Conservation (phyloP, 345 rosid genomes). For the Schrenkiella parvula region DNA sequence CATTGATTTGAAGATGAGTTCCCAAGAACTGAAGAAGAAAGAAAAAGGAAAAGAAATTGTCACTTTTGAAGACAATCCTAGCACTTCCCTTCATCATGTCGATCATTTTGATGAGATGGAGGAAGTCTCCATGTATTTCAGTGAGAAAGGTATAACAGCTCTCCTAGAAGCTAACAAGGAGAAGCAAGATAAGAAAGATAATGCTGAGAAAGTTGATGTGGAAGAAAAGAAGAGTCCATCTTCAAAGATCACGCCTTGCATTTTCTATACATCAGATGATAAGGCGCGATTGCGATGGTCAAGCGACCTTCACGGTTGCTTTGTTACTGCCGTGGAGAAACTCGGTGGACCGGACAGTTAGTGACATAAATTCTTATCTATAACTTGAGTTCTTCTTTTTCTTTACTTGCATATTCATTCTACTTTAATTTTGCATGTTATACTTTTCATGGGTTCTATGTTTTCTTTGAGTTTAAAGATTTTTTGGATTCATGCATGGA, state of each 20-base stretch:
- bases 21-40: slow-evolving; percentile 14
- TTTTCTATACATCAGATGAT: slow-evolving; percentile 24
- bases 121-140: slow-evolving; percentile 11
- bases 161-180: not conserved
- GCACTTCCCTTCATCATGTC: not conserved
- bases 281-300: slow-evolving; percentile 30
- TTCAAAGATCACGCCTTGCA: slow-evolving; percentile 23
- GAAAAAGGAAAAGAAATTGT: slow-evolving; percentile 22
- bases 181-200: not conserved
- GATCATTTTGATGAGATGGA: not conserved
- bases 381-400: not conserved
- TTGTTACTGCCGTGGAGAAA: slow-evolving; percentile 18
- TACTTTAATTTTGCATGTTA: not conserved
- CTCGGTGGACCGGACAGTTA: slow-evolving; percentile 30
- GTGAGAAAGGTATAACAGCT: not conserved
- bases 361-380: slow-evolving; percentile 1
- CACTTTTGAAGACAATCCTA: not conserved
- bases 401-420: not conserved
- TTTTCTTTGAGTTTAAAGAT: not conserved
- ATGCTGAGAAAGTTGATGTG: not conserved
- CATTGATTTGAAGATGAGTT: slow-evolving; percentile 10
- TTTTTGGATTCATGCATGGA: not conserved
- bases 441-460: not conserved
- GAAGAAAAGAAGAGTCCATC: slow-evolving; percentile 8
- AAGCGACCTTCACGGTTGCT: slow-evolving; percentile 28